phyloP scores from a whole-genome alignment of 148 eudicot species.

The Rhododendron mucronatum region DNA sequence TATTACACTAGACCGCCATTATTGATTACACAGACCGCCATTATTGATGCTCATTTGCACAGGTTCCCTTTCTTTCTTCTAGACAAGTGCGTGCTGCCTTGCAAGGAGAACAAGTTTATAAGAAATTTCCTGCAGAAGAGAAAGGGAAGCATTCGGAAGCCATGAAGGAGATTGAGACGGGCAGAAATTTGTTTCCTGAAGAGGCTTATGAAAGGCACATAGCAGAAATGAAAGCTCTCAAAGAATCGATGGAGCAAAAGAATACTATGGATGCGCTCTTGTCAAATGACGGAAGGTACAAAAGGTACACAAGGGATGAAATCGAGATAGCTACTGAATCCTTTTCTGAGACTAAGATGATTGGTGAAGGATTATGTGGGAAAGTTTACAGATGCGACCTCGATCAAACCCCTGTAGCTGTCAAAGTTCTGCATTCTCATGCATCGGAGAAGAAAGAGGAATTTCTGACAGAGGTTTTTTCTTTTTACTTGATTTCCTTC shows the following conservation, averaged over 20 bases:
- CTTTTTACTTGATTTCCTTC: neutral
- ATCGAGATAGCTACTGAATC: conserved; percentile 54
- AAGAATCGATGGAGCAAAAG: conserved; percentile 54
- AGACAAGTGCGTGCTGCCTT: conserved; percentile 53
- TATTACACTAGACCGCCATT: neutral
- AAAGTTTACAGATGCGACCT: conserved; percentile 73
- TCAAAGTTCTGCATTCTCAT: conserved; percentile 63
- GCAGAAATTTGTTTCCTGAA: conserved; percentile 47
- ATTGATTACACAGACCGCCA: neutral
- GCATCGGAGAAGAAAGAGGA: conserved; percentile 66
- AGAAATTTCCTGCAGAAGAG: conserved; percentile 59
- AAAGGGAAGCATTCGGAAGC: conserved; percentile 57
- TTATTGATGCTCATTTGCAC: neutral
- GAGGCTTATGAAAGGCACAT: conserved; percentile 61
- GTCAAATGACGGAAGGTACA: conserved; percentile 46
- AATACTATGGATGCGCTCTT: conserved; percentile 53
- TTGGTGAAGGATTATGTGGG: conserved; percentile 84
- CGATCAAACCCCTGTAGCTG: conserved; percentile 74
- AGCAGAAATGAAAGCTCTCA: conserved; percentile 56
- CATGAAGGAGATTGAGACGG: conserved; percentile 50
- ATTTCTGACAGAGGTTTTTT: conserved; percentile 63
- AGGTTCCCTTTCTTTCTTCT: conserved; percentile 58
- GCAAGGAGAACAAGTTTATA: conserved; percentile 55
- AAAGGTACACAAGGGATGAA: conserved; percentile 51
- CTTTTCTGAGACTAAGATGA: conserved; percentile 48